A percentile compares a stretch with the other conserved stretches of the same genome.
Conservation (phyloP, 345 rosid species). For the Lumnitzera littorea region DNA sequence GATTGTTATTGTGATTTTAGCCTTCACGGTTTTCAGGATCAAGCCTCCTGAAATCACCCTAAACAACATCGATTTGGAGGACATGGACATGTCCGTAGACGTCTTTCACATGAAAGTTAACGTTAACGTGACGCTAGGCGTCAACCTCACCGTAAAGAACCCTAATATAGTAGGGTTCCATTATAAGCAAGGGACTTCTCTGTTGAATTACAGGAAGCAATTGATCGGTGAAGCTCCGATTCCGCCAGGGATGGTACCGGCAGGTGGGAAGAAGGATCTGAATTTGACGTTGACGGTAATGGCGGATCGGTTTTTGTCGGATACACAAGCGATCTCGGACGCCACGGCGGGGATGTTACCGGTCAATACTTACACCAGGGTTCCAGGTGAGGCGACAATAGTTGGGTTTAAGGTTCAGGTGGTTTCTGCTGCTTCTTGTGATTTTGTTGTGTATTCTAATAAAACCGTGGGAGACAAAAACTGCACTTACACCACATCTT, state of each 20-base stretch:
- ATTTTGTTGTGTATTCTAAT: slow-evolving; percentile 31
- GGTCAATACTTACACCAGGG: slow-evolving; percentile 20
- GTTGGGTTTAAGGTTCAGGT: slow-evolving; percentile 31
- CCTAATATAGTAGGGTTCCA: slow-evolving; percentile 53
- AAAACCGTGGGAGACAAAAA: slow-evolving; percentile 32
- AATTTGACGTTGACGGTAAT: slow-evolving; percentile 41
- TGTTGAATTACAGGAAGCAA: slow-evolving; percentile 45
- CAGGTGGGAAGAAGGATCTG: slow-evolving; percentile 31
- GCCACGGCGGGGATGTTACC: slow-evolving; percentile 29
- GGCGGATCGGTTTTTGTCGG: slow-evolving; percentile 53
- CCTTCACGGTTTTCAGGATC: slow-evolving; percentile 62
- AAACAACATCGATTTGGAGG: slow-evolving; percentile 28
- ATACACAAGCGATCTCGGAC: slow-evolving; percentile 25
- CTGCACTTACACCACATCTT: slow-evolving; percentile 28
- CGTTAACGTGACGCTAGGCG: slow-evolving; percentile 45
- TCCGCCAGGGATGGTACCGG: slow-evolving; percentile 34
- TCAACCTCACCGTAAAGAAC: slow-evolving; percentile 44
- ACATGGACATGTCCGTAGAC: slow-evolving; percentile 28
- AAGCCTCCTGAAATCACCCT: slow-evolving; percentile 34
- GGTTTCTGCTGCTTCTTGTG: slow-evolving; percentile 38
- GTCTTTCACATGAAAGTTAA: slow-evolving; percentile 4
- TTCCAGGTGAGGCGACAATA: slow-evolving; percentile 50
- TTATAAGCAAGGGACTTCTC: slow-evolving; percentile 27
- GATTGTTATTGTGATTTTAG: slow-evolving; percentile 33
- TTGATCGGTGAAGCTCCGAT: slow-evolving; percentile 54